phyloP scores from a whole-genome alignment of 139 green algal genomes.

The Marvania coccoides region DNA sequence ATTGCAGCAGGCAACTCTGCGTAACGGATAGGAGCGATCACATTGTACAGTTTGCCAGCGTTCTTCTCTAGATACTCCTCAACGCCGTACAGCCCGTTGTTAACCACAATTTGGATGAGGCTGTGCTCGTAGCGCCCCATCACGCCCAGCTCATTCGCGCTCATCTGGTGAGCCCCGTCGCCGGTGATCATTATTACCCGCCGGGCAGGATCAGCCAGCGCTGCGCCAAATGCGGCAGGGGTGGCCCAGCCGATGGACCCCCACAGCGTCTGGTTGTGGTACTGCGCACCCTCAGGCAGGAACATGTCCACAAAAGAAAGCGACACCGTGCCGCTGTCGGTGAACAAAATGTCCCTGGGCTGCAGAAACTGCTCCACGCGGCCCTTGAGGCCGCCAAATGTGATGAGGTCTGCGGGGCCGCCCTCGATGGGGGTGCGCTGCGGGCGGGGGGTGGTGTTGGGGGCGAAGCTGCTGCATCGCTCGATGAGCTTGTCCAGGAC shows the following conservation, averaged over 20 bases:
- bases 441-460: too few species aligned
- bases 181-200: background rate
- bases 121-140: background rate
- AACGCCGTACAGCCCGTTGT: conserved; percentile 1
- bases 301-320: background rate
- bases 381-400: background rate
- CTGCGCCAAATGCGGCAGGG: conserved; percentile 2
- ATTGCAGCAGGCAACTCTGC: background rate
- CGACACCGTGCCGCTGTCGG: background rate
- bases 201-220: background rate
- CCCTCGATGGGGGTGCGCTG: too few species aligned
- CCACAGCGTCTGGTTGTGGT: conserved; percentile 8
- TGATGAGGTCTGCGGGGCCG: too few species aligned
- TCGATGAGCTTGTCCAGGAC: too few species aligned
- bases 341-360: background rate
- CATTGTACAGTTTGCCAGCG: background rate
- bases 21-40: background rate
- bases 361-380: conserved; percentile 2
- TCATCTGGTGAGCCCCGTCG: background rate
- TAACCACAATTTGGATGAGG: background rate
- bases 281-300: background rate
- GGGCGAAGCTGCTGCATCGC: too few species aligned
- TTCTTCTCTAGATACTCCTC: conserved; percentile 10
- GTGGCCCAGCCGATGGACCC: conserved; percentile 3
- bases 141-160: background rate